phyloP scores from a whole-genome alignment of 768 basidiomycete genomes.

The Roridomyces roridus region DNA sequence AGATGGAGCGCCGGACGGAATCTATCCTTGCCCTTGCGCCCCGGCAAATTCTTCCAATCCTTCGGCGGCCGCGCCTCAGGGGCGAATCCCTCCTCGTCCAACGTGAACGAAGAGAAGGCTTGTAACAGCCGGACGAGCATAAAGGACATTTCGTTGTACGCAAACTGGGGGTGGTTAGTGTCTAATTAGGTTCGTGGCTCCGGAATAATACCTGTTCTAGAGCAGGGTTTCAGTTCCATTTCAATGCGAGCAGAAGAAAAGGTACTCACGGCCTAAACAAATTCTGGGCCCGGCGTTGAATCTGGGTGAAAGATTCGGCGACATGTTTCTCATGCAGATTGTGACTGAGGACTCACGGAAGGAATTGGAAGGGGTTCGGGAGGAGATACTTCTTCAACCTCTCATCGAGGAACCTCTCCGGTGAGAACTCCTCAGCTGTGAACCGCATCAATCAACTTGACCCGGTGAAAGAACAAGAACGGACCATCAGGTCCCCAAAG shows the following conservation, averaged over 20 bases:
- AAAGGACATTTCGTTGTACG: slow-evolving; percentile 27
- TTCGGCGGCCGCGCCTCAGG: slow-evolving; percentile 37
- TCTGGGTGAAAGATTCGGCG: neutral
- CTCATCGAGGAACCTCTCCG: slow-evolving; percentile 59
- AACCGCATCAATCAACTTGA: neutral
- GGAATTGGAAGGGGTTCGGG: slow-evolving; percentile 57
- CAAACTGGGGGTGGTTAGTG: slow-evolving; percentile 2
- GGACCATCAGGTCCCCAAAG: slow-evolving; percentile 56
- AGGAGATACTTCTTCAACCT: slow-evolving; percentile 51
- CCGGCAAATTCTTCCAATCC: slow-evolving; percentile 38
- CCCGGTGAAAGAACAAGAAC: neutral
- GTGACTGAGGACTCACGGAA: slow-evolving; percentile 35
- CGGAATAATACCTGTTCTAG: neutral
- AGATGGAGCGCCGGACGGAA: slow-evolving; percentile 39
- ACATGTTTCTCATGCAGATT: too few species aligned
- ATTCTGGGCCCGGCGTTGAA: slow-evolving; percentile 49
- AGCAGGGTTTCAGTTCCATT: neutral
- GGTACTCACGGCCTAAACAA: slow-evolving; percentile 43
- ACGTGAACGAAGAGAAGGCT: slow-evolving; percentile 38
- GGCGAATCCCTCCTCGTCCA: slow-evolving; percentile 40
- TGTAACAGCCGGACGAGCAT: slow-evolving; percentile 46
- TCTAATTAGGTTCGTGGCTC: too few species aligned
- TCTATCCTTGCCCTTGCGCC: slow-evolving; percentile 40
- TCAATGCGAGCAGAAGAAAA: neutral
- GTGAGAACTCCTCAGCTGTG: slow-evolving; percentile 55